Evolutionary conservation across 371 early-diverging fungal species (phyloP), one percentile per base, ranked within the genome.

Genomic region (Mucor ambiguus): DNA sequence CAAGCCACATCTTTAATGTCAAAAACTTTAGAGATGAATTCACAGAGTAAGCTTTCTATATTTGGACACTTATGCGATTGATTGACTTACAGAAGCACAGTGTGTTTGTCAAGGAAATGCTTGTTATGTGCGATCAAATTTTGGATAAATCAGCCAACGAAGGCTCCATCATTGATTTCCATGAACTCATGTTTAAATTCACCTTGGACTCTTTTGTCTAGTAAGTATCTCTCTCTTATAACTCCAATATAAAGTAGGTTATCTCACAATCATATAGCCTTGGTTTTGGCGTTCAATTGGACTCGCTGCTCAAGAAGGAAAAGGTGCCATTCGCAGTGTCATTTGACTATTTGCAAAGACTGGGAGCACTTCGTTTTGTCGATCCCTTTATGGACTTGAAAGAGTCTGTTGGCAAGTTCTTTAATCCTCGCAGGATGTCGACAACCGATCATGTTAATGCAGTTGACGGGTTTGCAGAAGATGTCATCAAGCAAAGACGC

Each of bases 1-100:
- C 90, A 16, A 80, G 86, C 55, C 81, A 83, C 43, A 87, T 93
- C 18, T 93, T 93, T 66, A 88, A 83, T 38, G 90, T 87, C 61
- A 87, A 82, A 70, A 92, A 91, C 69, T 92, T 91, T 60, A 83
- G 90, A 60, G 86, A 90, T 29, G 78, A 85, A 44, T 86, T 92
- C 46, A 80, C 84, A 70, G 67, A 78, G 82, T 63, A 77, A 49
- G 68, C 14, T 8, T 14, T 0, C 6, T 18, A 4, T 33, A n/a
- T 11, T 38, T 22, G 5, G 33, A 2, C n/a, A 29, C 20, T 0
- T 4, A 26, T 20, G 4, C n/a, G 10, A 4, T 32, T 18, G 28
- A 14, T 5, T 37, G 28, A 35, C 16, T 54, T 5, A 33, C 41
- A 12, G 32, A 1, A 28, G 10, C 56, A 20, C 26, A 79, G 82